Conservation (phyloP, 2,329 filamentous ascomycete genomes). For the Mycosphaerella sp. region DNA sequence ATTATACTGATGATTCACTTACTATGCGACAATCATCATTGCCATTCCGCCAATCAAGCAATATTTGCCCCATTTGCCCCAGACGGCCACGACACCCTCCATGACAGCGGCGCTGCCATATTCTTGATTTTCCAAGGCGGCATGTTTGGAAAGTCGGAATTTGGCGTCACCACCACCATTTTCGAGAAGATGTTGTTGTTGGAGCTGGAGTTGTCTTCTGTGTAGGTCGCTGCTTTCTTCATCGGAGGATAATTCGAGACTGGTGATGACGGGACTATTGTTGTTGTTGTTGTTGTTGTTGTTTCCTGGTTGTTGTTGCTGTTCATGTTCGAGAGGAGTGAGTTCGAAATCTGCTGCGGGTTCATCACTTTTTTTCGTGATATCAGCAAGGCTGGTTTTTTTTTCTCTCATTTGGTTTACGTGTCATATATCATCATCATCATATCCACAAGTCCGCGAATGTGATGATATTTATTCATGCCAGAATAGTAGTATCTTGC, state of each 20-base stretch:
- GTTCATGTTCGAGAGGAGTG: background rate
- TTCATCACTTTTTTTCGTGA: background rate
- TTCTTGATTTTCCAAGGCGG: constrained; percentile 1
- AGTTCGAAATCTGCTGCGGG: constrained; percentile 3
- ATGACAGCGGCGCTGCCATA: constrained; percentile 10
- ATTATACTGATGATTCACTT: background rate
- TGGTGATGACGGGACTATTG: background rate
- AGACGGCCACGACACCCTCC: constrained; percentile 10
- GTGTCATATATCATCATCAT: no score
- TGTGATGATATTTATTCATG: no score
- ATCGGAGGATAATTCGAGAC: background rate
- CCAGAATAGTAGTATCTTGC: background rate
- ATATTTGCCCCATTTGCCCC: constrained; percentile 2
- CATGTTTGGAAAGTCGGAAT: background rate
- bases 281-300: background rate
- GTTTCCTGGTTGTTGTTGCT: background rate
- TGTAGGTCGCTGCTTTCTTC: no score
- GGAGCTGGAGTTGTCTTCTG: no score
- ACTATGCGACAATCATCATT: constrained; percentile 2
- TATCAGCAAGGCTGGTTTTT: no score
- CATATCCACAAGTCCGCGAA: no score
- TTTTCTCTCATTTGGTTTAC: no score
- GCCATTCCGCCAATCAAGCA: constrained; percentile 6
- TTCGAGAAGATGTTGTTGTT: no score
- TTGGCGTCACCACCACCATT: background rate